A percentile compares a stretch with the other conserved stretches of the same genome.
Evolutionary conservation across 2,329 filamentous ascomycete genomes (phyloP).

Genomic region (Arthrobotrys iridis): DNA sequence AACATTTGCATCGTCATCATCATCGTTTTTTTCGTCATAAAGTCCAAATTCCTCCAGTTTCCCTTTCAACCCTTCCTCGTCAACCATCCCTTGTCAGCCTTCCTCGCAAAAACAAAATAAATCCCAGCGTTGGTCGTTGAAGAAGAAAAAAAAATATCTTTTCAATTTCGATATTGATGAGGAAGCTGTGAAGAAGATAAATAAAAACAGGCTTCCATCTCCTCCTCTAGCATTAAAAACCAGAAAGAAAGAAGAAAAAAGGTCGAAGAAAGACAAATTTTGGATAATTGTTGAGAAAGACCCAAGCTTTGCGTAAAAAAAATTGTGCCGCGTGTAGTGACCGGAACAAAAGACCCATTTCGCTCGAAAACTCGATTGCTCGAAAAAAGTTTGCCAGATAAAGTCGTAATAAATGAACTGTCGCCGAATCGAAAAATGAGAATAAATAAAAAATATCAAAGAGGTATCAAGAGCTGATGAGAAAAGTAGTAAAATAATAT

Average conservation of each 20-base stretch:
- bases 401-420: background rate
- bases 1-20: too few species aligned
- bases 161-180: background rate
- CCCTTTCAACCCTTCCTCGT: too few species aligned
- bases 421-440: background rate
- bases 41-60: too few species aligned
- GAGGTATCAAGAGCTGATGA: slow-evolving; percentile 47
- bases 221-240: background rate
- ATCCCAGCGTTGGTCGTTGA: too few species aligned
- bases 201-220: slow-evolving; percentile 6
- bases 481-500: slow-evolving; percentile 33
- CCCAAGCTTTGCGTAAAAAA: slow-evolving; percentile 48
- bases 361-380: slow-evolving; percentile 11
- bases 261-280: slow-evolving; percentile 13
- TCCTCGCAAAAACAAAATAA: too few species aligned
- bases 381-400: background rate
- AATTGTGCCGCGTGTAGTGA: slow-evolving; percentile 43
- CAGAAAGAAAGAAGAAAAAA: slow-evolving; percentile 34
- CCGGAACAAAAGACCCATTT: slow-evolving; percentile 1
- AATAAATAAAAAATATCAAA: slow-evolving; percentile 31
- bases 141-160: too few species aligned
- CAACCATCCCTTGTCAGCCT: too few species aligned
- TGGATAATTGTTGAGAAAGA: background rate
- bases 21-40: too few species aligned
- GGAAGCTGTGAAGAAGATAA: slow-evolving; percentile 13